phyloP scores from a whole-genome alignment of 805 yeast genomes.

The Myxozyma sirexii region DNA sequence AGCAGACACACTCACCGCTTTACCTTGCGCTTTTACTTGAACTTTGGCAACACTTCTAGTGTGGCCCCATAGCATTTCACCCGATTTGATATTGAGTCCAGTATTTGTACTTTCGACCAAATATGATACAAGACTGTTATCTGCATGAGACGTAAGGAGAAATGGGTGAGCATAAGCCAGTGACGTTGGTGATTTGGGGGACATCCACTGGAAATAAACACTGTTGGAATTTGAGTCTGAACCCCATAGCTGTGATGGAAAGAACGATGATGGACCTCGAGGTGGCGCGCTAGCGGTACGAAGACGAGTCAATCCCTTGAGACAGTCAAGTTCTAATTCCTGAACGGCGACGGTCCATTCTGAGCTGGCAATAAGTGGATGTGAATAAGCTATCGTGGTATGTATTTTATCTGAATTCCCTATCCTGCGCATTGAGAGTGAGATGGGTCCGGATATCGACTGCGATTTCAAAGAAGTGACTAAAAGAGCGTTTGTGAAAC shows the following conservation, averaged over 20 bases:
- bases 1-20: conserved; percentile 24
- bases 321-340: conserved; percentile 25
- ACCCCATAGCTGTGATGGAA: not conserved
- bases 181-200: conserved; percentile 16
- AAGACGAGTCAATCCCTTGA: conserved; percentile 5
- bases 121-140: conserved; percentile 24
- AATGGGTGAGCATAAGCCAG: conserved; percentile 30
- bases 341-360: conserved; percentile 26
- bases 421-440: conserved; percentile 17
- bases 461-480: conserved; percentile 18
- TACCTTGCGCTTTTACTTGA: conserved; percentile 24
- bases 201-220: not conserved
- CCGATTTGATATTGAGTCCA: conserved; percentile 12
- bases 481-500: not conserved
- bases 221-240: not conserved
- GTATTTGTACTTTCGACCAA: conserved; percentile 18
- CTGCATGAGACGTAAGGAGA: conserved; percentile 24
- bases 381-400: conserved; percentile 25
- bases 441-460: conserved; percentile 13
- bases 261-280: not conserved
- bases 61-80: conserved; percentile 27
- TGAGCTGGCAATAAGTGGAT: conserved; percentile 2
- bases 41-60: conserved; percentile 21
- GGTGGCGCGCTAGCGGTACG: conserved; percentile 25
- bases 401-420: not conserved